Conservation (phyloP, 257 asterid species). For the Nemophila menziesii region DNA sequence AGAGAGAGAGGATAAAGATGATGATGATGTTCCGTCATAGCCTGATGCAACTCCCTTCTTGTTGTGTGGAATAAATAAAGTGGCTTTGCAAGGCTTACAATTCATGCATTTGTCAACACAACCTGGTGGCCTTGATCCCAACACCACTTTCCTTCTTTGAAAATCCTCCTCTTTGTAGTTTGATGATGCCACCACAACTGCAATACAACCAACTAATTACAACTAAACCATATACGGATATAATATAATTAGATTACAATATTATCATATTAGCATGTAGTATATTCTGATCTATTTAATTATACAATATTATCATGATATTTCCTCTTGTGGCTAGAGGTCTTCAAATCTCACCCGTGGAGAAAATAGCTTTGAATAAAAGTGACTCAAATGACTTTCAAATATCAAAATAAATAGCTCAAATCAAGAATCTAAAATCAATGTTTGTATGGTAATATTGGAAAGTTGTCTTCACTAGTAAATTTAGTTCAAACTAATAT, state of each 20-base stretch:
- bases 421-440: too few species aligned
- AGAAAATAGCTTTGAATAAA: too few species aligned
- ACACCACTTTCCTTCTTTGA: slow-evolving; percentile 10
- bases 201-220: background rate
- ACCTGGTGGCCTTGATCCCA: slow-evolving; percentile 30
- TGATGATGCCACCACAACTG: slow-evolving; percentile 8
- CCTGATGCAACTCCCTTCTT: background rate
- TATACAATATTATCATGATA: too few species aligned
- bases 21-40: background rate
- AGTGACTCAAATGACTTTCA: too few species aligned
- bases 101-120: slow-evolving; percentile 30
- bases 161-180: background rate
- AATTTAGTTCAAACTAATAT: too few species aligned
- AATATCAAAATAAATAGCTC: too few species aligned
- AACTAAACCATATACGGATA: background rate
- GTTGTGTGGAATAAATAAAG: slow-evolving; percentile 18
- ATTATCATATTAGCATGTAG: too few species aligned
- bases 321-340: too few species aligned
- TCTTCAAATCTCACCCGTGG: too few species aligned
- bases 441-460: too few species aligned
- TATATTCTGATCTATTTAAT: too few species aligned
- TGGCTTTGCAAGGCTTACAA: slow-evolving; percentile 27
- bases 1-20: background rate
- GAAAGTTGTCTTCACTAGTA: too few species aligned
- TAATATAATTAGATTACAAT: background rate